A percentile compares a stretch with the other conserved stretches of the same genome.
Evolutionary conservation across 345 rosid species (phyloP).

Genomic region (Kandelia obovata): DNA sequence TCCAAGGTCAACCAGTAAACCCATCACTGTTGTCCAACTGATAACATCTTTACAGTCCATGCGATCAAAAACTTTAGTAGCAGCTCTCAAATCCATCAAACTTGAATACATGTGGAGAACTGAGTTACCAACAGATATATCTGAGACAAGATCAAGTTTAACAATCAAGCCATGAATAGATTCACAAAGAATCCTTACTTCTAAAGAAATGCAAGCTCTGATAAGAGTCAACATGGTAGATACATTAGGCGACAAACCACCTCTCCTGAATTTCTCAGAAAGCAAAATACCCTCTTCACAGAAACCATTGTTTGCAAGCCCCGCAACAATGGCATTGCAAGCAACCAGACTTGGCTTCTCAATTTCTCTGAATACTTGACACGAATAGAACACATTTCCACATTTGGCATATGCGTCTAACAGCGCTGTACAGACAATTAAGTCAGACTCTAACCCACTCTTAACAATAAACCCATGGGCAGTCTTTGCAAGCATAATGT

Average conservation of each 20-base stretch:
- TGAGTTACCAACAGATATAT: slow-evolving; percentile 32
- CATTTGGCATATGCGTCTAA: slow-evolving; percentile 39
- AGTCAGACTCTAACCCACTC: slow-evolving; percentile 28
- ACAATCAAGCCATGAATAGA: slow-evolving; percentile 30
- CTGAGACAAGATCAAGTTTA: slow-evolving; percentile 34
- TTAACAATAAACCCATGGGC: slow-evolving; percentile 36
- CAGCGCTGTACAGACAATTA: slow-evolving; percentile 37
- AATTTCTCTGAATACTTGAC: slow-evolving; percentile 29
- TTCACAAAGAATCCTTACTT: slow-evolving; percentile 23
- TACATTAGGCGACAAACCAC: slow-evolving; percentile 31
- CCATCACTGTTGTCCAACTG: slow-evolving; percentile 43
- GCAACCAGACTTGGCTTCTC: slow-evolving; percentile 34
- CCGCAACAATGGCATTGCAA: slow-evolving; percentile 37
- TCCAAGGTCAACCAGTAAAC: slow-evolving; percentile 34
- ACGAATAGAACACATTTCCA: slow-evolving; percentile 25
- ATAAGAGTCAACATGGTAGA: slow-evolving; percentile 28
- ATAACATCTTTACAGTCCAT: slow-evolving; percentile 39
- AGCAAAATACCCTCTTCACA: slow-evolving; percentile 26
- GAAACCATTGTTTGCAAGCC: slow-evolving; percentile 29
- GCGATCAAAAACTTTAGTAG: slow-evolving; percentile 22
- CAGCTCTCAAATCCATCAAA: slow-evolving; percentile 32
- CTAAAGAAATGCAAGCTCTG: slow-evolving; percentile 30
- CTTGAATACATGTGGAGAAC: slow-evolving; percentile 41
- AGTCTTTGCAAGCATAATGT: slow-evolving; percentile 21
- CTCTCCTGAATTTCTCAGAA: slow-evolving; percentile 27